Conservation (phyloP, 73 alveolate species). For the Stentor roeselii region DNA sequence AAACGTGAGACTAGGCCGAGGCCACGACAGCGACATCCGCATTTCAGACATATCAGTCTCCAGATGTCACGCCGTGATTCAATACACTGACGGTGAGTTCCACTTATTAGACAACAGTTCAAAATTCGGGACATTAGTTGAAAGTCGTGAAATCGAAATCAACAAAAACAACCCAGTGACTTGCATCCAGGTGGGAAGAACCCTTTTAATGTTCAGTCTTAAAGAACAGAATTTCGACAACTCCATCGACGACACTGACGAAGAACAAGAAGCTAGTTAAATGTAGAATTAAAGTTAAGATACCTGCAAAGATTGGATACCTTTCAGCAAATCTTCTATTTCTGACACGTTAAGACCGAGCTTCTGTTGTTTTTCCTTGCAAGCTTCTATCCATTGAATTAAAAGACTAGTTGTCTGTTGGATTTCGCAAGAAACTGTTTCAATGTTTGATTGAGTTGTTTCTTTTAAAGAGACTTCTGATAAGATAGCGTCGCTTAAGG, state of each 20-base stretch:
- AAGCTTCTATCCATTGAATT: too few species aligned
- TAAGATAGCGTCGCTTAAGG: too few species aligned
- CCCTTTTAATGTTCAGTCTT: background rate
- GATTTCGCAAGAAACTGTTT: too few species aligned
- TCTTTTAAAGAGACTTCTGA: too few species aligned
- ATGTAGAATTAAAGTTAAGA: too few species aligned
- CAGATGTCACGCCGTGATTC: constrained; percentile 46
- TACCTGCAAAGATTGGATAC: too few species aligned
- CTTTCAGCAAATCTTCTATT: too few species aligned
- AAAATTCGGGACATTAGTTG: constrained; percentile 29
- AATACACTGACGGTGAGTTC: constrained; percentile 28
- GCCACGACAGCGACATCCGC: constrained; percentile 56
- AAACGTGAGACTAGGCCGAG: constrained; percentile 60
- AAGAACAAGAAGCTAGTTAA: constrained; percentile 2
- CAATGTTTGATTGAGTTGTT: too few species aligned
- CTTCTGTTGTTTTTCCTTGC: too few species aligned
- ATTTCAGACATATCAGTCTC: constrained; percentile 70
- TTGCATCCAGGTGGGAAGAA: constrained; percentile 28
- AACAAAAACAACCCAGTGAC: background rate
- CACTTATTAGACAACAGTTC: constrained; percentile 12
- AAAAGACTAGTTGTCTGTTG: too few species aligned
- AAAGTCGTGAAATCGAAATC: background rate
- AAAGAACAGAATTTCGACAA: background rate
- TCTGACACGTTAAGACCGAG: too few species aligned
- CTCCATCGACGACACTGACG: background rate